phyloP scores from a whole-genome alignment of 176 grass and related monocot species.

The Guadua angustifolia region DNA sequence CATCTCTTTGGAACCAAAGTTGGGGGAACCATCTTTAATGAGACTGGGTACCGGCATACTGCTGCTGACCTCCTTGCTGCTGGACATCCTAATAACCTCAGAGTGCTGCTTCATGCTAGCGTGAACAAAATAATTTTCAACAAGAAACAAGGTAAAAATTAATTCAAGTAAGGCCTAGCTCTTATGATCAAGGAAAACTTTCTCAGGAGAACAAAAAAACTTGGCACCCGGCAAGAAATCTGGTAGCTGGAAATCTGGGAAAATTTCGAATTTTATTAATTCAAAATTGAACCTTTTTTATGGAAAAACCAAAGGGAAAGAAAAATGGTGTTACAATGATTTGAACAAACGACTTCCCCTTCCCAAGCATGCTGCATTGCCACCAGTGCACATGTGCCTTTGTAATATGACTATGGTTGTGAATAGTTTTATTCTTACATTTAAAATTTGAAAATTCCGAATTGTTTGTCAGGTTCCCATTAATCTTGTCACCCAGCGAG shows the following conservation, averaged over 20 bases:
- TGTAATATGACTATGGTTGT: background rate
- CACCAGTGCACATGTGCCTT: background rate
- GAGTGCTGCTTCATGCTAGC: slow-evolving; percentile 78
- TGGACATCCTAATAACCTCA: slow-evolving; percentile 62
- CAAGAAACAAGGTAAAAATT: slow-evolving; percentile 51
- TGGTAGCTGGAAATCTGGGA: too few species aligned
- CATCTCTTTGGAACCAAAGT: slow-evolving; percentile 89
- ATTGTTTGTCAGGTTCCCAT: background rate
- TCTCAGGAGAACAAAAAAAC: background rate
- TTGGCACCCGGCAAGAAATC: background rate
- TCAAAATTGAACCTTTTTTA: background rate
- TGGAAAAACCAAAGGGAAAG: background rate
- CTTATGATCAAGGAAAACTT: background rate
- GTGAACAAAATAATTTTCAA: slow-evolving; percentile 74
- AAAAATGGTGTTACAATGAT: background rate
- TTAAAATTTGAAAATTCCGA: background rate
- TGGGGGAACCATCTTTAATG: slow-evolving; percentile 86
- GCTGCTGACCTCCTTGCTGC: slow-evolving; percentile 85
- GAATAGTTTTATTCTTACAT: background rate
- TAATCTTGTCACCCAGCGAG: background rate
- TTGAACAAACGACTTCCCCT: background rate
- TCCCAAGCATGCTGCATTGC: background rate
- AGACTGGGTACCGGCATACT: slow-evolving; percentile 74
- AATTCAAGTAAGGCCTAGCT: slow-evolving; percentile 12
- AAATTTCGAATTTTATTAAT: background rate